phyloP scores from a whole-genome alignment of 441 rosid genomes.

The Aleurites moluccanus region DNA sequence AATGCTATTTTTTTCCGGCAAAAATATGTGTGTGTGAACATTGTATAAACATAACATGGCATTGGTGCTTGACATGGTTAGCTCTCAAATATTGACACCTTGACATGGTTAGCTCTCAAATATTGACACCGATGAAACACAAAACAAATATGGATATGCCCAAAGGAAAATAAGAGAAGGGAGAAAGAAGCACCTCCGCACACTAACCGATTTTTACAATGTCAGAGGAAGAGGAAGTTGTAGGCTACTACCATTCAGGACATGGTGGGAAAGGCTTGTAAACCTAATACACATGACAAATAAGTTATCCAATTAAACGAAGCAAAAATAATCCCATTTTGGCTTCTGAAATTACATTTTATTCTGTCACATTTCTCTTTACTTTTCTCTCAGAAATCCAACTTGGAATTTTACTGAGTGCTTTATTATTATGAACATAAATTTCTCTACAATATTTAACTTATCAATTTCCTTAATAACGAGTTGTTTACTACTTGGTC shows the following conservation, averaged over 20 bases:
- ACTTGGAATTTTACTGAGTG: neutral
- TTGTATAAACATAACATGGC: neutral
- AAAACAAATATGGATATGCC: neutral
- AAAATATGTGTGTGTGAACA: too few species aligned
- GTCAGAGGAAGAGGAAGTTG: neutral
- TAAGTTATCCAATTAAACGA: neutral
- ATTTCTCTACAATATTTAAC: neutral
- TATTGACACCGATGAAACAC: neutral
- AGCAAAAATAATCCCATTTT: neutral
- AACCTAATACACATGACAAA: neutral
- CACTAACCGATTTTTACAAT: neutral
- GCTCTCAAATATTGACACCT: too few species aligned
- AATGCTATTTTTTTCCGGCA: neutral
- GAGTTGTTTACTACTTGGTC: neutral
- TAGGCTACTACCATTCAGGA: neutral
- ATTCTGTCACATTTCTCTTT: neutral
- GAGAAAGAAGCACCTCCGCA: neutral
- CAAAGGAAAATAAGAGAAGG: neutral
- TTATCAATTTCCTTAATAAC: neutral
- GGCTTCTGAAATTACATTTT: neutral
- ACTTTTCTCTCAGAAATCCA: neutral
- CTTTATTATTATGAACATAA: neutral
- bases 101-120: constrained; percentile 7
- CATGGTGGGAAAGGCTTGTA: neutral
- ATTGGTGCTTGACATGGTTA: neutral